These are phyloP conservation scores for Heliocybe sulcata DNA, from an alignment of 1,284 basidiomycete species.

Conservation along the genomic window DNA sequence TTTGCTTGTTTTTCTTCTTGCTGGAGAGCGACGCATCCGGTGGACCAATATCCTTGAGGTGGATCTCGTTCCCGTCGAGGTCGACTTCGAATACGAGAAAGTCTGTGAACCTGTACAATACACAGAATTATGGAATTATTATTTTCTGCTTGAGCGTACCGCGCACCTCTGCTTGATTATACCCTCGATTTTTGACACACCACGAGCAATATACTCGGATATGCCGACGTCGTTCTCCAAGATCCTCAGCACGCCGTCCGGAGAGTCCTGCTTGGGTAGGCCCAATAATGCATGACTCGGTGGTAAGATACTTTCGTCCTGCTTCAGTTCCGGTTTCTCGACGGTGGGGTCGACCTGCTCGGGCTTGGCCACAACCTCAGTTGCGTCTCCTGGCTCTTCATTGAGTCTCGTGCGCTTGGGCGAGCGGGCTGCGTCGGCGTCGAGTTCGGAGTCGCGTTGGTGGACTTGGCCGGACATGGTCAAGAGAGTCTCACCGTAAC, in stretches of 20 bases:
- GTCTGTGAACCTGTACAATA: constrained; percentile 75
- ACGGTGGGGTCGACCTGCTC: neutral
- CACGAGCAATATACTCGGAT: constrained; percentile 74
- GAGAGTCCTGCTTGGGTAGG: constrained; percentile 39
- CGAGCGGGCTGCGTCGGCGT: constrained; percentile 31
- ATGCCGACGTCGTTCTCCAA: constrained; percentile 87
- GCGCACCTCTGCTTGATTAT: constrained; percentile 92
- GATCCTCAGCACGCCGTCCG: constrained; percentile 47
- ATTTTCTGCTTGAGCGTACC: constrained; percentile 3
- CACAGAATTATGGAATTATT: no score
- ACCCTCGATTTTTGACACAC: constrained; percentile 71
- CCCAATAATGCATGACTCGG: constrained; percentile 65
- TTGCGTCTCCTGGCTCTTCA: constrained; percentile 14
- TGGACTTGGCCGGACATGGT: constrained; percentile 19
- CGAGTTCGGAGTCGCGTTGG: constrained; percentile 46
- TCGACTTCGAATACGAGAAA: constrained; percentile 90
- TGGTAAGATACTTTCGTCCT: constrained; percentile 49
- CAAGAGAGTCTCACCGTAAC: neutral
- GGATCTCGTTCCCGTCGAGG: constrained; percentile 69
- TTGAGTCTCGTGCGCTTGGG: constrained; percentile 53
- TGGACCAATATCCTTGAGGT: constrained; percentile 69
- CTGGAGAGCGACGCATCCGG: constrained; percentile 46
- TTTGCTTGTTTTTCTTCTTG: constrained; percentile 9
- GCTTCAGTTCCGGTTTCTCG: neutral
- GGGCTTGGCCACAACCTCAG: constrained; percentile 5